These are phyloP conservation scores for Cinnamomum chago DNA, from an alignment of 164 flowering plant genomes.

Conservation along the genomic window DNA sequence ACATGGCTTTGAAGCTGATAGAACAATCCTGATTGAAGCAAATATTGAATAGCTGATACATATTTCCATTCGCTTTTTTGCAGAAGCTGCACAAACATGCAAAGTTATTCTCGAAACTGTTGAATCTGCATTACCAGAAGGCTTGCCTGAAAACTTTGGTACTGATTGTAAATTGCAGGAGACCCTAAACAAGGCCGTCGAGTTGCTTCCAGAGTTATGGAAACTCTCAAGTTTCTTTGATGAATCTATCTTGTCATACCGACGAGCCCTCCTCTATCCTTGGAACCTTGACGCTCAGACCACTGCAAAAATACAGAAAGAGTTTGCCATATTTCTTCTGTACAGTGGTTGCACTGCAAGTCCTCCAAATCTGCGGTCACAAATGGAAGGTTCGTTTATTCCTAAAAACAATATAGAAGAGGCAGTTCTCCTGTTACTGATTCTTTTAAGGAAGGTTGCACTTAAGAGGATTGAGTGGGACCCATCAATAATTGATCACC, in stretches of 20 bases:
- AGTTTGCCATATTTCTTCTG: slow-evolving; percentile 77
- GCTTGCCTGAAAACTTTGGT: slow-evolving; percentile 56
- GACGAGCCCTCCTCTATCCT: slow-evolving; percentile 65
- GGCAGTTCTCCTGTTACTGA: slow-evolving; percentile 64
- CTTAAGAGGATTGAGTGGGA: slow-evolving; percentile 63
- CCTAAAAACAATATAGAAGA: slow-evolving; percentile 90
- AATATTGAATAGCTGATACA: slow-evolving; percentile 1
- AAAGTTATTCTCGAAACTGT: slow-evolving; percentile 72
- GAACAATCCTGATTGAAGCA: neutral
- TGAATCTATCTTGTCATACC: slow-evolving; percentile 61
- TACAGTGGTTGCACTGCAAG: slow-evolving; percentile 76
- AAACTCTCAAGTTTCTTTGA: slow-evolving; percentile 54
- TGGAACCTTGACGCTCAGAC: slow-evolving; percentile 80
- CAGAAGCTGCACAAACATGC: slow-evolving; percentile 95
- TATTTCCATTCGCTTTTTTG: slow-evolving; percentile 31
- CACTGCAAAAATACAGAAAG: slow-evolving; percentile 58
- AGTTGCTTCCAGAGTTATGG: slow-evolving; percentile 82
- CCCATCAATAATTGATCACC: slow-evolving; percentile 73
- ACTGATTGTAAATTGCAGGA: slow-evolving; percentile 70
- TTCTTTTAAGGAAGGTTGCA: slow-evolving; percentile 49
- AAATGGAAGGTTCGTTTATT: slow-evolving; percentile 64
- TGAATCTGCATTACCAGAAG: slow-evolving; percentile 77
- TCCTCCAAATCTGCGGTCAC: slow-evolving; percentile 77
- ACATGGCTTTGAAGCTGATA: neutral
- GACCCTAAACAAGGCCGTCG: slow-evolving; percentile 67